Base-by-base conservation (phyloP, 225 moss, liverwort and hornwort species). In the Neckera pumila region DNA sequence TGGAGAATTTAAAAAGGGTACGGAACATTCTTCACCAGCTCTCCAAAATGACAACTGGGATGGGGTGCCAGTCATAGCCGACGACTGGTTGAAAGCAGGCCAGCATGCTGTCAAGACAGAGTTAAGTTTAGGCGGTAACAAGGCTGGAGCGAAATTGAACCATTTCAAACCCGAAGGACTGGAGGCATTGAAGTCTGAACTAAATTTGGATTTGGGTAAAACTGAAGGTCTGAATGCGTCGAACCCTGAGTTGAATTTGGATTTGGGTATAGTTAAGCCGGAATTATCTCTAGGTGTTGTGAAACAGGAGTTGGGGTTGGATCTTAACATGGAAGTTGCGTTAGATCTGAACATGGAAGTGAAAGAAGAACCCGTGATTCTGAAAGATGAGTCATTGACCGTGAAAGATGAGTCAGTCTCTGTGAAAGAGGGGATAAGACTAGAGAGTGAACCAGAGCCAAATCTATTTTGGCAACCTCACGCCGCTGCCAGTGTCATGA, bases 331-430 rank as follows among this genome's bases (percentile, higher is more conserved):
- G 70, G 95, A 93, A 59, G 92, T 93, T 82, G 90, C 93, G 89
- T 89, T 95, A 81, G 97, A 97, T 93, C 88, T 97, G 69, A 97
- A 97, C 89, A 83, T 92, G 90, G 95, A 92, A 90, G 87, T 88
- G 59, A 88, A 85, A 66, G 89, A 89, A 51, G 90, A 97, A 78
- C 72, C 89, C 72, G 62, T 64, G 77, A 43, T 45, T 72, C 82
- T 87, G 63, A 91, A 94, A 91, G 81, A 80, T 76, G 91, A 90
- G 78, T 84, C 64, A 80, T 80, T 84, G 74, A 65, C 80, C 36
- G 63, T 90, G 63, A 87, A 90, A 84, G 75, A 90, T 40, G 90
- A 90, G 65, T 31, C 58, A 47, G 40, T 30, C 75, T 77, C 33
- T 88, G 81, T 82, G 60, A 88, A 90, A 85, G 88, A 61, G 78